These are phyloP conservation scores for Quercus lobata DNA, from an alignment of 331 rosid genomes.

Conservation along the genomic window DNA sequence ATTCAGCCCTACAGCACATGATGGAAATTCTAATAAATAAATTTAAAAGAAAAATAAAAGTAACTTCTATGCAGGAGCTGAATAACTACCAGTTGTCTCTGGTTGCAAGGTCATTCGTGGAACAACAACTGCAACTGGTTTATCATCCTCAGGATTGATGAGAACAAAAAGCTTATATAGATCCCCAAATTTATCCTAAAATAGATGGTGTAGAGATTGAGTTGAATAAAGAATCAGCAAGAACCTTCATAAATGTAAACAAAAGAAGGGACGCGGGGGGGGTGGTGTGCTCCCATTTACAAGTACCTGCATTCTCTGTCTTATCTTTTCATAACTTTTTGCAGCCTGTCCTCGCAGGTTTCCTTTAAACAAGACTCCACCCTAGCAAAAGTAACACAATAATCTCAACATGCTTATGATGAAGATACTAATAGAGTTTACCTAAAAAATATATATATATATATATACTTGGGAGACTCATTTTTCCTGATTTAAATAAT, in stretches of 20 bases:
- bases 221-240: constrained; percentile 20
- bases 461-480: too few relatives aligned
- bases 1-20: not conserved
- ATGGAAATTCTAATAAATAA: not conserved
- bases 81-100: constrained; percentile 74
- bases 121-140: constrained; percentile 95
- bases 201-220: constrained; percentile 7
- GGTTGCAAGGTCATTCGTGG: constrained; percentile 88
- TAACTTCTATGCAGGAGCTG: constrained; percentile 3
- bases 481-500: too few relatives aligned
- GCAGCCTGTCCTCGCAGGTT: constrained; percentile 89
- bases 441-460: too few relatives aligned
- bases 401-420: constrained; percentile 12
- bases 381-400: constrained; percentile 42
- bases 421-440: not conserved
- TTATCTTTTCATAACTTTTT: constrained; percentile 81
- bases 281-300: fast-evolving
- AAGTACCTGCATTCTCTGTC: constrained; percentile 74
- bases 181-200: constrained; percentile 82
- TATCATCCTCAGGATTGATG: constrained; percentile 95
- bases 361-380: constrained; percentile 94
- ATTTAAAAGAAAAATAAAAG: not conserved
- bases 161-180: constrained; percentile 82
- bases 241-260: constrained; percentile 6
- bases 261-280: not conserved